A percentile compares a stretch with the other conserved stretches of the same genome.
Evolutionary conservation across 139 green algal species (phyloP).

Genomic region (Monoraphidium neglectum): DNA sequence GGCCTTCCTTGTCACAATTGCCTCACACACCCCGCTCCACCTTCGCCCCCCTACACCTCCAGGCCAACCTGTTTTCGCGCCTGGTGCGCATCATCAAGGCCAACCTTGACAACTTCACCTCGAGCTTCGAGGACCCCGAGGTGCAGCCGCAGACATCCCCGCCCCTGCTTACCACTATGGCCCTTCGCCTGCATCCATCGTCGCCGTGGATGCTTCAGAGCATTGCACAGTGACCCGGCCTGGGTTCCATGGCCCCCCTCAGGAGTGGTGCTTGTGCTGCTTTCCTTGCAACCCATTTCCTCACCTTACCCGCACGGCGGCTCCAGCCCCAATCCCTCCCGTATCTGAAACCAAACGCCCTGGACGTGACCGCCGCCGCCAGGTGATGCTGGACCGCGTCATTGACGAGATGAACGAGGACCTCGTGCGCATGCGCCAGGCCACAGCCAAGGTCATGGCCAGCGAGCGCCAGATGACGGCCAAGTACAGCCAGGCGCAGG

Average conservation of each 20-base stretch:
- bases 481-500: slow-evolving; percentile 82
- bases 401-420: slow-evolving; percentile 96
- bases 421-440: slow-evolving; percentile 93
- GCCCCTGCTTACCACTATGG: neutral
- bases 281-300: neutral
- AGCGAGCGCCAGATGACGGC: slow-evolving; percentile 89
- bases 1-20: too few species aligned
- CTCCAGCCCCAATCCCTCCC: too few species aligned
- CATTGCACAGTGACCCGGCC: too few species aligned
- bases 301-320: too few species aligned
- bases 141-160: too few species aligned
- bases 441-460: slow-evolving; percentile 69
- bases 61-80: slow-evolving; percentile 87
- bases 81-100: slow-evolving; percentile 72
- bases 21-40: too few species aligned
- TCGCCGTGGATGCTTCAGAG: neutral
- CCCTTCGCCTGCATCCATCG: neutral
- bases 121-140: slow-evolving; percentile 83
- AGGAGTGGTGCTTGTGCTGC: neutral
- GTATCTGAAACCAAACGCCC: neutral
- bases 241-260: too few species aligned
- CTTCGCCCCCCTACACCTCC: too few species aligned
- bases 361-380: slow-evolving; percentile 37
- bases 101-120: slow-evolving; percentile 25
- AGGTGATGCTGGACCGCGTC: slow-evolving; percentile 95